phyloP scores from a whole-genome alignment of 768 basidiomycete genomes.

The Sutorius australiensis region DNA sequence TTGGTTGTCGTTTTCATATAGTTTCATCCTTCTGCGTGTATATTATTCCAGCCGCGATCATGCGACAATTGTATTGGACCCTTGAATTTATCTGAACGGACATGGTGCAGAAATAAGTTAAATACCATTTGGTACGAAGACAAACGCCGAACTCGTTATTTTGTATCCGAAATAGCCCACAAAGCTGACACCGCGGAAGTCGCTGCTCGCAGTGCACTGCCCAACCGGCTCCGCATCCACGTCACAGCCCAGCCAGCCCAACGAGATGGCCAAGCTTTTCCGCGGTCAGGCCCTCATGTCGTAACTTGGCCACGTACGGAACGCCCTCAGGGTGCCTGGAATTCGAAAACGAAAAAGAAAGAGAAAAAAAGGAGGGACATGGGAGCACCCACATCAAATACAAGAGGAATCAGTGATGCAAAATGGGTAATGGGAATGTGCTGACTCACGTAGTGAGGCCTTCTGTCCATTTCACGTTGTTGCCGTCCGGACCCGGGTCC shows the following conservation, averaged over 20 bases:
- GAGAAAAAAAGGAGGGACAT: background rate
- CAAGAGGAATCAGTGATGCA: no score
- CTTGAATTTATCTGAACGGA: background rate
- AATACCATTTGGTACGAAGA: background rate
- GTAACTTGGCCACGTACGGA: constrained; percentile 7
- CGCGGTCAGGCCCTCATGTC: constrained; percentile 3
- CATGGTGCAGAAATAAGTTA: no score
- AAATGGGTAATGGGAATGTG: background rate
- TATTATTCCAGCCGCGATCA: constrained; percentile 14
- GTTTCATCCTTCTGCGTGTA: constrained; percentile 15
- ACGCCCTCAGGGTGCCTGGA: constrained; percentile 13
- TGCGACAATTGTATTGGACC: constrained; percentile 4
- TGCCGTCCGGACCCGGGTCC: constrained; percentile 18
- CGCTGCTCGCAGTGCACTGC: background rate
- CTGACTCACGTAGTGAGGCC: constrained; percentile 20
- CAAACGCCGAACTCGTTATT: no score
- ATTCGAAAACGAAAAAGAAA: background rate
- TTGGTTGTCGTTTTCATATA: constrained; percentile 4
- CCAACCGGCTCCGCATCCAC: background rate
- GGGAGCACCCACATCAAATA: background rate
- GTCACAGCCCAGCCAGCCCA: constrained; percentile 4
- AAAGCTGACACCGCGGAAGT: background rate
- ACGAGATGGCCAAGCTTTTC: constrained; percentile 15
- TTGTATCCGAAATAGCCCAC: background rate
- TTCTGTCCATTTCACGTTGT: constrained; percentile 19